Percentiles rank a stretch among this genome's conserved stretches.
Evolutionary conservation across 2,329 filamentous ascomycete species (phyloP).

Genomic region (Talaromyces sp.): DNA sequence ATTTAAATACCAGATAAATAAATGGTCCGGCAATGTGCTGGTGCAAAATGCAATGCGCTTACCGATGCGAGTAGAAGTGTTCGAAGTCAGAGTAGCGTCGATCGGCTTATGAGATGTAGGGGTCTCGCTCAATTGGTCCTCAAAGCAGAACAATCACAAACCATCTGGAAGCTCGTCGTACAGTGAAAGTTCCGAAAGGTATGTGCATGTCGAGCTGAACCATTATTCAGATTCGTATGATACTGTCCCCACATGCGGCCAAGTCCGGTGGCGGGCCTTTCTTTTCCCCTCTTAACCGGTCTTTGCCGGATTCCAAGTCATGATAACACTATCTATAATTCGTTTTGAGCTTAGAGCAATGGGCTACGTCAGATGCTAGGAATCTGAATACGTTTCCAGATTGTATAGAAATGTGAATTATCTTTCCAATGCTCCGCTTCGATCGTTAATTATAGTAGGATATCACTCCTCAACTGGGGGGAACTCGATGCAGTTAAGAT

Average conservation of each 20-base stretch:
- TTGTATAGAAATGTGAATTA: background rate
- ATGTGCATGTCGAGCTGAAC: background rate
- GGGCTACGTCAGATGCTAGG: too few relatives aligned
- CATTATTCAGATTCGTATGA: background rate
- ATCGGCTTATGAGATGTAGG: too few relatives aligned
- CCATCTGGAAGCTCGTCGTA: background rate
- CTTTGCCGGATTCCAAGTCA: conserved; percentile 1
- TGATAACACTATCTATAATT: background rate
- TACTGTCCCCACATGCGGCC: background rate
- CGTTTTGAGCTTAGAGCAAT: too few relatives aligned
- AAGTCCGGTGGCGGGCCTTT: background rate
- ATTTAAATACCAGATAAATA: too few relatives aligned
- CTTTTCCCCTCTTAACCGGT: background rate
- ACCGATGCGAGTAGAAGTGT: background rate
- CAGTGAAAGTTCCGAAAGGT: background rate
- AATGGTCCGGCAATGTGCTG: too few relatives aligned
- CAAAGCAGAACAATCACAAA: background rate
- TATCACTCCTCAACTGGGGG: background rate
- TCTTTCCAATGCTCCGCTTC: background rate
- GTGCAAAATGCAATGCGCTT: background rate
- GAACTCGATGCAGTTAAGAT: too few relatives aligned
- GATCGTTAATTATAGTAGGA: background rate
- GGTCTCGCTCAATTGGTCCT: background rate
- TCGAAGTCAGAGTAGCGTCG: background rate
- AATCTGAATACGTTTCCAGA: background rate